Base-by-base conservation (phyloP, 768 basidiomycete species). In the Agaricus blazei region DNA sequence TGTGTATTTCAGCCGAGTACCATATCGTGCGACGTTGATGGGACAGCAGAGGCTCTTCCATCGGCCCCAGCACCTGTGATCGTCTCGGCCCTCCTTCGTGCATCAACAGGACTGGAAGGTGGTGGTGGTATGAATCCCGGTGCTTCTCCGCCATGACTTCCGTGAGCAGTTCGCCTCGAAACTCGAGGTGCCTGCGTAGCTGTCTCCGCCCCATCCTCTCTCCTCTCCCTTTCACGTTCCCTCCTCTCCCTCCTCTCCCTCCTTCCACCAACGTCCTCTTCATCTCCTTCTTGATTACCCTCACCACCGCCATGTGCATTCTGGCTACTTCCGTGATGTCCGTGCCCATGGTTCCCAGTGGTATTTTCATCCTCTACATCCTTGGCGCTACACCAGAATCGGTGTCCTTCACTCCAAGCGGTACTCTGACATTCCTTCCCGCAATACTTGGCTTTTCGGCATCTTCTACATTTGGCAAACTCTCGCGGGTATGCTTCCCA, bases 401-500 rank as follows among this genome's bases (percentile, higher is more conserved):
- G 76, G 68, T 98, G 95, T 0, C 96, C 95, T 63, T 95, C 93
- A 60, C 88, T 89, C 95, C 94, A 98, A 1, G 95, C 96, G 15
- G 87, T 90, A 61, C 90, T 93, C 74, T 97, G 95, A 65, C 95
- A 98, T 62, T 94, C 90, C 70, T 98, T 98, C 26, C 93, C 93
- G 64, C 97, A 98, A 68, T 98, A 99, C 69, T 99, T 99, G 9
- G 96, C 97, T 71, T 98, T 97, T 62, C 96, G 73, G 71, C 97
- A 99, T 61, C 96, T 76, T 49, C 97, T 70, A 65, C 97, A 98
- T 67, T 99, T 98, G 8, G 95, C 95, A 70, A 99, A 99, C 69
- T 98, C 93, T 27, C 96, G 81, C 1, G 96, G 91, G 62, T 83
- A 90, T 9, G 78, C 75, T 70, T 99, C 97, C 97, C 95, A 98